phyloP scores from a whole-genome alignment of 176 grass and related monocot species.

The Hsuehochloa calcarea region DNA sequence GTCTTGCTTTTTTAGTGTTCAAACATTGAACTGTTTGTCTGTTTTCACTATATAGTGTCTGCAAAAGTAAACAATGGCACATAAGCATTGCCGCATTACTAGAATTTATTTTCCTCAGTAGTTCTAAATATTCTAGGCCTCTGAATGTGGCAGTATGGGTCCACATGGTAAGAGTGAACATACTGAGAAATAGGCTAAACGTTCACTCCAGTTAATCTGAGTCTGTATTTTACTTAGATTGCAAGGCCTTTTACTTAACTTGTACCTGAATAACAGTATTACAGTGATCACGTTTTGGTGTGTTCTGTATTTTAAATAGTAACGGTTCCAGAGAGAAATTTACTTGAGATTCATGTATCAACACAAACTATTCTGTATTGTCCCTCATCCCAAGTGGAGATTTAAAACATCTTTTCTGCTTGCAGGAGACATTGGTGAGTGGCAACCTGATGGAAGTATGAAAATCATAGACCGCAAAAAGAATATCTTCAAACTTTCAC shows the following conservation, averaged over 20 bases:
- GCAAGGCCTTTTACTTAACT: background rate
- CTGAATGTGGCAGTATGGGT: background rate
- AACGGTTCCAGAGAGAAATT: background rate
- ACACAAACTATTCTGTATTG: constrained; percentile 3
- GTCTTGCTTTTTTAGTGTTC: background rate
- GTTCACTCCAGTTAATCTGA: background rate
- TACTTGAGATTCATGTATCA: background rate
- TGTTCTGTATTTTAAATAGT: background rate
- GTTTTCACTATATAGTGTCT: background rate
- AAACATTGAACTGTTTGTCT: background rate
- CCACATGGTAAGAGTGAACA: background rate
- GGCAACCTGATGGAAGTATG: constrained; percentile 86
- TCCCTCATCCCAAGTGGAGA: background rate
- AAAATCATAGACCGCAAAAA: constrained; percentile 95
- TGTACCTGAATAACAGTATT: background rate
- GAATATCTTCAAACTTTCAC: constrained; percentile 94
- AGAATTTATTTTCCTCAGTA: background rate
- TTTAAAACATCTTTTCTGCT: constrained; percentile 27
- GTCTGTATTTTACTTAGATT: background rate
- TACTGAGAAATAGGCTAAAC: background rate
- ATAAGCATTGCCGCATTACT: background rate
- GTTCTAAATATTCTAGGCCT: background rate
- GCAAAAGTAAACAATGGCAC: constrained; percentile 9
- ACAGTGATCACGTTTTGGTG: constrained; percentile 3
- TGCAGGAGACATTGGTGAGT: constrained; percentile 87